Base-by-base conservation (phyloP, 1,284 basidiomycete species). In the Tilletiaria anomala region DNA sequence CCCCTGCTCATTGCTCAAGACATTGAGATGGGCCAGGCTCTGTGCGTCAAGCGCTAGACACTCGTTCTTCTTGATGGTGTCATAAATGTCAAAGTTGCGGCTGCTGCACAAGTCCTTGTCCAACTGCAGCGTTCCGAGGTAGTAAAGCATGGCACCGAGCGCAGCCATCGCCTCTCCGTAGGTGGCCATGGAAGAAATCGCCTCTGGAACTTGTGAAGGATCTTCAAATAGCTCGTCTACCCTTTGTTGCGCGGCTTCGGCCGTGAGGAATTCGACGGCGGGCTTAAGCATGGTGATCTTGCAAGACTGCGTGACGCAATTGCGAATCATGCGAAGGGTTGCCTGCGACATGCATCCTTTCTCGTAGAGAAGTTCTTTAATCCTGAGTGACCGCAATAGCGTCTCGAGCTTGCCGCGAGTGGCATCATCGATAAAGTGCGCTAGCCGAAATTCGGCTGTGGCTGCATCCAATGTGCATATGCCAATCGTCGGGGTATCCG, bases 381-480 rank as follows among this genome's bases (percentile, higher is more conserved):
- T 85, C 38, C 88, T 74, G 41, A 96, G 72, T 61, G 94, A 89
- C 45, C 91, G 75, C 69, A 97, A 78, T 61, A 94, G 71, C 0
- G 93, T 99, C 71, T 97, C 91, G 49, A 99, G 71, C 57, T 80
- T 81, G 3, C 91, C 96, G 31, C 87, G 76, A 56, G 83, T 88
- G 12, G 84, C 75, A 65, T 97, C 93, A 58, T 99, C 93, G 44
- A 83, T 77, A 62, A 97, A 94, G 1, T 76, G 73, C 41, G 83
- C 82, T 56, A 97, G 68, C 56, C 87, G 10, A 72, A 99, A 97
- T 66, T 94, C 83, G 46, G 88, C 91, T 0, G 93, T 97, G 5
- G 89, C 77, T 45, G 88, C 89, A 65, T 99, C 93, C 55, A 97
- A 71, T n/a, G 89, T 79, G 60, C 87, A 93, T 32, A 96, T 71